A percentile compares a stretch with the other conserved stretches of the same genome.
Evolutionary conservation across 495 filamentous ascomycete species (phyloP).

Genomic region (Mytilinidion resinicola): DNA sequence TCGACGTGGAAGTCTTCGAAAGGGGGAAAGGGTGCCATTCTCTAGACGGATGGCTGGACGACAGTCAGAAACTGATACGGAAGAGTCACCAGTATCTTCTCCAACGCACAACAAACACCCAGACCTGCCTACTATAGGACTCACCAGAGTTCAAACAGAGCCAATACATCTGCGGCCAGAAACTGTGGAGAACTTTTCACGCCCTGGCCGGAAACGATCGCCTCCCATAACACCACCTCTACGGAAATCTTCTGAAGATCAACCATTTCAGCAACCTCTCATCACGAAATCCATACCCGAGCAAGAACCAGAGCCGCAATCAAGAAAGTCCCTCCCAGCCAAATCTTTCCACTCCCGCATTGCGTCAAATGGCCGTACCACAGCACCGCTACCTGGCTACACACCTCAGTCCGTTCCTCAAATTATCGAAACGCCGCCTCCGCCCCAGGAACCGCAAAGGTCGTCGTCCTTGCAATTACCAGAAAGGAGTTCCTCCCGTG

Average conservation of each 20-base stretch:
- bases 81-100: slow-evolving; percentile 47
- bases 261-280: slow-evolving; percentile 1
- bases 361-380: slow-evolving; percentile 38
- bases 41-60: slow-evolving; percentile 63
- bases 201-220: slow-evolving; percentile 25
- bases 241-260: slow-evolving; percentile 10
- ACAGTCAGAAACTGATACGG: slow-evolving; percentile 51
- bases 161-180: slow-evolving; percentile 47
- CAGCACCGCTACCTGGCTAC: slow-evolving; percentile 37
- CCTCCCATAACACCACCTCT: slow-evolving; percentile 5
- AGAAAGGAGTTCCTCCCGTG: slow-evolving; percentile 36
- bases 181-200: slow-evolving; percentile 30
- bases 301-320: slow-evolving; percentile 5
- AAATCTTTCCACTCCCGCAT: slow-evolving; percentile 38
- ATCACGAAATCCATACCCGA: not conserved
- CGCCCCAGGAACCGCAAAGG: slow-evolving; percentile 25
- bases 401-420: slow-evolving; percentile 29
- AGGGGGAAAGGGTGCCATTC: slow-evolving; percentile 68
- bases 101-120: slow-evolving; percentile 36
- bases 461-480: slow-evolving; percentile 24
- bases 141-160: slow-evolving; percentile 70
- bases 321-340: slow-evolving; percentile 16
- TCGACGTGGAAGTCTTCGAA: slow-evolving; percentile 75
- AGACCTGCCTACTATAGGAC: slow-evolving; percentile 42
- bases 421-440: slow-evolving; percentile 38